Evolutionary conservation across 2,329 filamentous ascomycete species (phyloP), one percentile per base, ranked within the genome.

Genomic region (Aspergillus sp.): DNA sequence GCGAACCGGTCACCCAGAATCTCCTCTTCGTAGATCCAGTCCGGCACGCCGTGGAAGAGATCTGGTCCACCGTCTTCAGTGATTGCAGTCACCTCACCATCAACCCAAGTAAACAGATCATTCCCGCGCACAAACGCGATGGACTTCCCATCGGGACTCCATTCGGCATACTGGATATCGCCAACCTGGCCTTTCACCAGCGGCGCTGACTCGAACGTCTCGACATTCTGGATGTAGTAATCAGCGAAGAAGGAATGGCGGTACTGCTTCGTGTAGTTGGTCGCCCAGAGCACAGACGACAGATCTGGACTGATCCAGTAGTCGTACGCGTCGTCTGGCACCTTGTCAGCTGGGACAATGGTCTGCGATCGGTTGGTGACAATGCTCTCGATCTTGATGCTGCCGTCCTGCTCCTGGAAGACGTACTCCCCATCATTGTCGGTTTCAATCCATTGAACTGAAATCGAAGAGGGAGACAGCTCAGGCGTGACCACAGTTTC

Each of bases 1-100:
- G 91, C 91, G 61, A 83, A 90, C 62, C 89, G 88, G 3, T 84
- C 87, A 12, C 79, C 75, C 57, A 96, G 89, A 5, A 93, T 90
- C 73, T 95, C 90, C 66, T 87, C 85, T 69, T 93, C 90, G 68
- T 95, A 96, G 0, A 96, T 93, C 93, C 93, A 98, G 74, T 98
- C 93, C 0, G 93, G 93, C 34, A 96, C 86, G 17, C 93, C 93
- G 66, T 97, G 96, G 75, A 97, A 90, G 62, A 91, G 86, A 66
- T 96, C 87, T 0, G 85, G 80, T 0, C 93, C 90, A 17, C 93
- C 93, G 68, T 97, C 92, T 45, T 80, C 83, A 4, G 93, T 97
- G 66, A 97, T 88, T 49, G 83, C 84, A 2, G 77, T 78, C 13
- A 84, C 74, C 3, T 79, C 76, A 27, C 83, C 83, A 50, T 82